Percentiles rank a stretch among this genome's conserved stretches.
phyloP scores from a whole-genome alignment of 306 rosid species.

The Trichosanthes truncata region DNA sequence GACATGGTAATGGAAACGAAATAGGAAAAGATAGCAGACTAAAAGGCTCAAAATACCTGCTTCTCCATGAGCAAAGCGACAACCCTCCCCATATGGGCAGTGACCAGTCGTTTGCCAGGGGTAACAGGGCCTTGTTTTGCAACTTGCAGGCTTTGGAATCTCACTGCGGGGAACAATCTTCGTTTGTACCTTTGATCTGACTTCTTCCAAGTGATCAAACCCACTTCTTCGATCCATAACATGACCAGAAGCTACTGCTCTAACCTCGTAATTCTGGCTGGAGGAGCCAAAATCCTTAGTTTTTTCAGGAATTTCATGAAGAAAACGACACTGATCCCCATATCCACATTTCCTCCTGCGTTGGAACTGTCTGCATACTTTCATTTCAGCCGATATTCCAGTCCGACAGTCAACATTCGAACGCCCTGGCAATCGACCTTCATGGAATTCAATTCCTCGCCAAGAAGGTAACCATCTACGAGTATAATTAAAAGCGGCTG shows the following conservation, averaged over 20 bases:
- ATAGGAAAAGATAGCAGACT: background rate
- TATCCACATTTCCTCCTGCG: slow-evolving; percentile 18
- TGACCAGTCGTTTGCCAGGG: slow-evolving; percentile 10
- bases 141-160: background rate
- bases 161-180: background rate
- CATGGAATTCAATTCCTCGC: background rate
- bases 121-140: slow-evolving; percentile 8
- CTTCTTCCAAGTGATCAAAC: slow-evolving; percentile 4
- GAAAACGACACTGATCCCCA: slow-evolving; percentile 35
- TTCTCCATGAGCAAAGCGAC: slow-evolving; percentile 22
- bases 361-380: slow-evolving; percentile 25
- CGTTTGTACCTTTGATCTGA: slow-evolving; percentile 1
- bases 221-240: background rate
- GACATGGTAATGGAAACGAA: background rate
- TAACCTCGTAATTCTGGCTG: background rate
- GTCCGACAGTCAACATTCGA: background rate
- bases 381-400: background rate
- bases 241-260: background rate
- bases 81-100: slow-evolving; percentile 6
- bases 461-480: background rate
- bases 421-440: background rate
- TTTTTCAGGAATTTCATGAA: slow-evolving; percentile 8
- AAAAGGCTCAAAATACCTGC: slow-evolving; percentile 10
- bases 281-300: background rate
- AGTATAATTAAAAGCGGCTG: background rate